Percentiles rank a stretch among this genome's conserved stretches.
Conservation (phyloP, 768 basidiomycete species). For the Naganishia kalamii region DNA sequence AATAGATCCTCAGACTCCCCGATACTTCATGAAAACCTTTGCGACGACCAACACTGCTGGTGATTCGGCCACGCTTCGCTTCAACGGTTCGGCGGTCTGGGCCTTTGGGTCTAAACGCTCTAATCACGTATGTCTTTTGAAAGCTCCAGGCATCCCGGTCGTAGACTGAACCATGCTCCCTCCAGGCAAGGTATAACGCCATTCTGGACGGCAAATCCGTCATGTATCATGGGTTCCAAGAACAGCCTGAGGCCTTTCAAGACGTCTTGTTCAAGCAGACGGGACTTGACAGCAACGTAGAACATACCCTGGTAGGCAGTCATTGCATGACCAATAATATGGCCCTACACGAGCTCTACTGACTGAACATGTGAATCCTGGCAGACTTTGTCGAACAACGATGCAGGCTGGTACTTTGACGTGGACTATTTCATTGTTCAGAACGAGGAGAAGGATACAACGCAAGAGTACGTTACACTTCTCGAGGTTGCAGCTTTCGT, state of each 20-base stretch:
- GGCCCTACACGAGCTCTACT: neutral
- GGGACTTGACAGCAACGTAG: neutral
- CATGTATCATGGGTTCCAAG: neutral
- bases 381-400: neutral
- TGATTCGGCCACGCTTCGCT: neutral
- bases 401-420: neutral
- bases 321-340: neutral
- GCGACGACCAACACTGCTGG: neutral
- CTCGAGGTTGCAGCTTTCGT: neutral
- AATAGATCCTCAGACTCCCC: neutral
- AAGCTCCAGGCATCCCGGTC: neutral
- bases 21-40: neutral
- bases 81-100: constrained; percentile 16
- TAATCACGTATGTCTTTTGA: neutral
- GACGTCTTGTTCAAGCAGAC: neutral
- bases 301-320: constrained; percentile 6
- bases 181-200: neutral
- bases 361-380: neutral
- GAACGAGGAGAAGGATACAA: neutral
- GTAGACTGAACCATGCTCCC: too few relatives aligned
- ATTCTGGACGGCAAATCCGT: neutral
- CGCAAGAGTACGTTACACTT: neutral
- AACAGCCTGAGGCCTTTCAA: neutral
- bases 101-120: constrained; percentile 2
- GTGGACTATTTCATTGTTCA: constrained; percentile 6